Base-by-base conservation (phyloP, 345 rosid species). In the Pistacia atlantica region DNA sequence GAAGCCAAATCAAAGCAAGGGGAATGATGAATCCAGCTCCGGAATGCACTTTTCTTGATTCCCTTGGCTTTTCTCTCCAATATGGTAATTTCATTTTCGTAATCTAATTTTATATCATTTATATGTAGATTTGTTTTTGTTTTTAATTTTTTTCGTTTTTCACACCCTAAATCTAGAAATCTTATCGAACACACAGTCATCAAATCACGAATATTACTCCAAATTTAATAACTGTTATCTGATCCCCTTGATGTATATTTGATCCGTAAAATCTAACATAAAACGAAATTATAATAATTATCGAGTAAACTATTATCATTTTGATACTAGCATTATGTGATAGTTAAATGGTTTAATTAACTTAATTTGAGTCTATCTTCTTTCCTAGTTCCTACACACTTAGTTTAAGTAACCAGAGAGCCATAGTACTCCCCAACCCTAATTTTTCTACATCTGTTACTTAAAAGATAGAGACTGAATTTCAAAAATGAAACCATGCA, bases 11-110 rank as follows among this genome's bases (percentile, higher is more conserved):
- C 84, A 78, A 77, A 56, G 71, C 75, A 86, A 82, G 48, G 78
- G 74, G 12, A 60, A 25, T 16, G 86, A 84, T 54, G 86, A 85
- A 76, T 84, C 90, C 45, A 80, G 78, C 84, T 87, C 92, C 17
- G 20, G 86, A 65, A 52, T 80, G 72, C 90, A 80, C 67, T 85
- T 86, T 37, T 78, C 89, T 84, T 87, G 83, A 81, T 59, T 31
- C 37, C 68, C 10, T 35, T 48, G 9, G 75, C 72, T 69, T 58
- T 51, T 61, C 69, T 42, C 65, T 42, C 5, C 10, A 11, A 10
- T 22, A 59, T 65, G 83, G 77, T 80, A 78, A 77, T 73, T 66
- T 73, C 2, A 69, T 46, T 61, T 13, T 56, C 48, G 13, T 60
- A 33, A 16, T 63, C 20, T 13, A 72, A 8, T 22, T 31, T 72